Base-by-base conservation (phyloP, 257 asterid genomes). In the Solanum rostratum region DNA sequence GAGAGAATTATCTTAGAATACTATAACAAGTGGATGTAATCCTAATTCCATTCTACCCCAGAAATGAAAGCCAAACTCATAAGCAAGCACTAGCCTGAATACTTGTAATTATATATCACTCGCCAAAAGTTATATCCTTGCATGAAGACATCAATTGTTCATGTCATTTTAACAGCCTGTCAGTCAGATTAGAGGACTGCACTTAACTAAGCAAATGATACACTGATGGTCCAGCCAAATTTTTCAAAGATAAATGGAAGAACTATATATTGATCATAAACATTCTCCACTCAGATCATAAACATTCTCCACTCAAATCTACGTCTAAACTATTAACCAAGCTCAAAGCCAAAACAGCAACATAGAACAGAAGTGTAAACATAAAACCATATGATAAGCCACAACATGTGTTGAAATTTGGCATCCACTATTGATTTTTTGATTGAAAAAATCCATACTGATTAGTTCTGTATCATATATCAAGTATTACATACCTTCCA, bases 401-500 rank as follows among this genome's bases (percentile, higher is more conserved):
- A 69, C 29, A 4, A 19, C 9, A 4, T 18, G 27, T 19, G 39
- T 37, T 33, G 20, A 71, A 71, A 20, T 20, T 71, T 15, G 80
- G 33, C 37, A 71, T 71, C 46, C 60, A 78, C 45, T 49, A 33
- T 33, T 33, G 39, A 33, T 33, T 33, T 33, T 33, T 33, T 33
- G 39, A 33, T 33, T 5, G 39, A 33, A 33, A 33, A 33, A 33
- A 33, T 33, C 39, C 6, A 33, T 4, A 33, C 39, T 5, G 39
- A 33, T 4, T 33, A 33, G 6, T 33, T 33, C 6, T 33, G 4
- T 4, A 33, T 33, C 39, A 33, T 33, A 33, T 33, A 33, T 33
- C 39, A 33, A 33, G 39, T 33, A 33, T 33, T 33, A 24, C 27
- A 63, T 85, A 88, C 91, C 91, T 92, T 95, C 98, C 99, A 95